These are phyloP conservation scores for Blastocystis sp. DNA, from an alignment of 352 stramenopile genomes.

Conservation along the genomic window DNA sequence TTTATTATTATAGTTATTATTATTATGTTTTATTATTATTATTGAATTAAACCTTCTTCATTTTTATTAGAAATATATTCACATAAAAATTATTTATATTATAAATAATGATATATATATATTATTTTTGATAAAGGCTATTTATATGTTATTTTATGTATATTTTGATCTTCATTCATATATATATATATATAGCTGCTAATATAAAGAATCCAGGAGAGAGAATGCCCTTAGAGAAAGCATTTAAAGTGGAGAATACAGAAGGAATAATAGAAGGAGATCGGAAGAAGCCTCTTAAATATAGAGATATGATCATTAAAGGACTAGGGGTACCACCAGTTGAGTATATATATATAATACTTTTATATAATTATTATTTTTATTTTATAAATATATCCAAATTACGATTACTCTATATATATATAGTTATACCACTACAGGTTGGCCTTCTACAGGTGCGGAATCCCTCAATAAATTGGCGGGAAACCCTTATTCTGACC, in stretches of 20 bases:
- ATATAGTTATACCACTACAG: conserved; percentile 53
- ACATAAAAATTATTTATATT: too few relatives aligned
- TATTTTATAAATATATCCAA: too few relatives aligned
- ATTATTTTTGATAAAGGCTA: too few relatives aligned
- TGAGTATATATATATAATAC: conserved; percentile 47
- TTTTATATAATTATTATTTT: too few relatives aligned
- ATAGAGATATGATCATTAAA: conserved; percentile 42
- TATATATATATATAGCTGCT: conserved; percentile 48
- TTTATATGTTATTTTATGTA: neutral
- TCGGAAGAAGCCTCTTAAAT: conserved; percentile 42
- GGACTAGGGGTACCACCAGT: conserved; percentile 70
- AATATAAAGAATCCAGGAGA: conserved; percentile 43
- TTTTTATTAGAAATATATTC: too few relatives aligned
- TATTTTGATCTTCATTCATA: too few relatives aligned
- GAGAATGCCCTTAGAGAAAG: conserved; percentile 52
- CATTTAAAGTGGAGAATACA: conserved; percentile 56
- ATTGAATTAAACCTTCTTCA: conserved; percentile 41
- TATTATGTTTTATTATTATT: conserved; percentile 40
- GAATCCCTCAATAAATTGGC: conserved; percentile 76
- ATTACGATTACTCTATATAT: neutral
- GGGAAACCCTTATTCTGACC: conserved; percentile 58
- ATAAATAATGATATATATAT: too few relatives aligned
- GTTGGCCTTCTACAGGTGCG: conserved; percentile 68
- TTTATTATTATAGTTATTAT: neutral
- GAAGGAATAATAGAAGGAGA: conserved; percentile 39